Conservation (phyloP, 164 flowering plant species). For the Piper betle region DNA sequence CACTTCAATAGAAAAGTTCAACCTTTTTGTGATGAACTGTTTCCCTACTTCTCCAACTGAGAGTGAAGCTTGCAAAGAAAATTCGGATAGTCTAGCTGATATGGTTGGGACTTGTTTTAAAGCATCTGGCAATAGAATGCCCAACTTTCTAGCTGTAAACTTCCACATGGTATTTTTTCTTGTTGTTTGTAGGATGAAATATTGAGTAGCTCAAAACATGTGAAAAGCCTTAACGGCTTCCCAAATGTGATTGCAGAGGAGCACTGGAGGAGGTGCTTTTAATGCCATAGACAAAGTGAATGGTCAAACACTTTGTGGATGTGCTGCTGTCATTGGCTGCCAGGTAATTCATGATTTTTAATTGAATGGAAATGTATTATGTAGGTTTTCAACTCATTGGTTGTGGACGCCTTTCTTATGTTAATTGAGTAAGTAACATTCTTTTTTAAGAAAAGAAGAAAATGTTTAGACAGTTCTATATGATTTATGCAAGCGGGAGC, state of each 20-base stretch:
- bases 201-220: background rate
- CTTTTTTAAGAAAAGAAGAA: no score
- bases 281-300: conserved; percentile 78
- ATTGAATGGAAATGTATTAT: no score
- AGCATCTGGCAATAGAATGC: conserved; percentile 72
- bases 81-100: conserved; percentile 61
- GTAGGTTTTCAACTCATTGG: no score
- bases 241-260: conserved; percentile 49
- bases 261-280: conserved; percentile 91
- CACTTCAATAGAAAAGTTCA: conserved; percentile 51
- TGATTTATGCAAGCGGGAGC: conserved; percentile 73
- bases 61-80: conserved; percentile 69
- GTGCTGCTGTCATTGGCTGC: conserved; percentile 62
- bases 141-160: conserved; percentile 89
- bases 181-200: background rate
- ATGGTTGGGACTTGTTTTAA: conserved; percentile 74
- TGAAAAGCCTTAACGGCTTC: background rate
- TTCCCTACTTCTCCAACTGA: conserved; percentile 76
- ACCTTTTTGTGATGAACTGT: conserved; percentile 79
- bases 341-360: conserved; percentile 33
- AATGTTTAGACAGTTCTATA: no score
- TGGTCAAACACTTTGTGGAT: conserved; percentile 79
- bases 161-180: conserved; percentile 71
- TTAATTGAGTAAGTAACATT: background rate
- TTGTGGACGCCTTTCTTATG: no score